A percentile compares a stretch with the other conserved stretches of the same genome.
phyloP scores from a whole-genome alignment of 495 filamentous ascomycete species.

The Penicillium cosmopolitanum region DNA sequence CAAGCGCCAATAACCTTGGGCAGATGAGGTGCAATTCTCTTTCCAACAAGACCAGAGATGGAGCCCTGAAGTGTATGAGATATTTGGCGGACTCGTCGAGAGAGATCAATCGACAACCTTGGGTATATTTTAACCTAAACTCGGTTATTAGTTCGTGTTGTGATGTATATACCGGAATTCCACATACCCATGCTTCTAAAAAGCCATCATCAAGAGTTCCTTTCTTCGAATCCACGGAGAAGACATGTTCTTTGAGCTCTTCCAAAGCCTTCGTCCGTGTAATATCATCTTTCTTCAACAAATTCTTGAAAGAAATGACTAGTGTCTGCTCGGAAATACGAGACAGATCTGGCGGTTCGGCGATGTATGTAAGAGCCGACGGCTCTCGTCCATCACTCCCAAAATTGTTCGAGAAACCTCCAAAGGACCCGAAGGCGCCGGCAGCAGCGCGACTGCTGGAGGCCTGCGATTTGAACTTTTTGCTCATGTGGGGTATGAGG shows the following conservation, averaged over 20 bases:
- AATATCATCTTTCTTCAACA: slow-evolving; percentile 88
- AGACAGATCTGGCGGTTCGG: slow-evolving; percentile 82
- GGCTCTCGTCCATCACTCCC: slow-evolving; percentile 46
- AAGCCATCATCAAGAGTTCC: slow-evolving; percentile 73
- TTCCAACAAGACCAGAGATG: slow-evolving; percentile 71
- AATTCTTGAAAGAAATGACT: slow-evolving; percentile 86
- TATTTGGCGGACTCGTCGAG: slow-evolving; percentile 83
- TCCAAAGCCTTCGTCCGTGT: slow-evolving; percentile 94
- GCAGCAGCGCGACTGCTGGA: slow-evolving; percentile 70
- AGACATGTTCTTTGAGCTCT: slow-evolving; percentile 71
- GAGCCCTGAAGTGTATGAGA: slow-evolving; percentile 75
- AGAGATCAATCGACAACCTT: slow-evolving; percentile 82
- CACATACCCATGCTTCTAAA: slow-evolving; percentile 84
- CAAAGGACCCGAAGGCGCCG: slow-evolving; percentile 51
- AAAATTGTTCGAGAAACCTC: slow-evolving; percentile 50
- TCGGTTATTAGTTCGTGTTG: slow-evolving; percentile 22
- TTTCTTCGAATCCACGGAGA: slow-evolving; percentile 44
- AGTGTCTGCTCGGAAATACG: slow-evolving; percentile 76
- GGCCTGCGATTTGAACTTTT: slow-evolving; percentile 71
- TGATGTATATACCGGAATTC: slow-evolving; percentile 14
- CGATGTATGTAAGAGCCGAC: slow-evolving; percentile 78
- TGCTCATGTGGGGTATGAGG: slow-evolving; percentile 62
- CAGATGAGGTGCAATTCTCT: slow-evolving; percentile 77
- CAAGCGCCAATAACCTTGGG: slow-evolving; percentile 79
- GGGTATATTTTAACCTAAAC: slow-evolving; percentile 81